A percentile compares a stretch with the other conserved stretches of the same genome.
phyloP scores from a whole-genome alignment of 495 filamentous ascomycete species.

The Stereocaulon alpinum region DNA sequence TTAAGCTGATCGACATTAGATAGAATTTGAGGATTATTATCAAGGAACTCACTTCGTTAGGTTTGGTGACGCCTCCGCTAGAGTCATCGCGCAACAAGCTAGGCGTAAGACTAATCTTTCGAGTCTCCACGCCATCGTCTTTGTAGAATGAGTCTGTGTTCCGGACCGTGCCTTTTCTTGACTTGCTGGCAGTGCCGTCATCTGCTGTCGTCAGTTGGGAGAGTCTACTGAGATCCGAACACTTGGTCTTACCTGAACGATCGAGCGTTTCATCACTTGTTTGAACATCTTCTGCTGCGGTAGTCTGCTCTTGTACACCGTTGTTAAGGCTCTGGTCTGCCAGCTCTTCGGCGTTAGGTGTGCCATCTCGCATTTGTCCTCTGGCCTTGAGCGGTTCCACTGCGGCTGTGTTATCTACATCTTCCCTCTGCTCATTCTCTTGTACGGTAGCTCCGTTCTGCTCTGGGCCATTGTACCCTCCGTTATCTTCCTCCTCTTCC shows the following conservation, averaged over 20 bases:
- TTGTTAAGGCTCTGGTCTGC: conserved; percentile 9
- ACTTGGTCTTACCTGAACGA: conserved; percentile 29
- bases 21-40: neutral
- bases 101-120: conserved; percentile 94
- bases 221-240: conserved; percentile 1
- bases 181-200: conserved; percentile 53
- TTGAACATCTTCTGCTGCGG: conserved; percentile 33
- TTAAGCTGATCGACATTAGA: conserved; percentile 13
- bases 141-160: conserved; percentile 96
- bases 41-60: conserved; percentile 43
- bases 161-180: conserved; percentile 73
- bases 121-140: conserved; percentile 86
- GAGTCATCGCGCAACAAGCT: conserved; percentile 85
- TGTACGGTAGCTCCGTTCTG: conserved; percentile 26
- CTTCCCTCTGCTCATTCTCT: conserved; percentile 19
- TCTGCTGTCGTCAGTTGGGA: conserved; percentile 20
- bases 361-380: conserved; percentile 8
- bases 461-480: conserved; percentile 30
- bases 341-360: conserved; percentile 11
- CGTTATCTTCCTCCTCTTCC: conserved; percentile 60
- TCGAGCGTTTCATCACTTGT: conserved; percentile 60
- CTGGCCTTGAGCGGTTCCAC: conserved; percentile 39
- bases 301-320: conserved; percentile 25
- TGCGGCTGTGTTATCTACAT: conserved; percentile 33
- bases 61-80: conserved; percentile 41